Evolutionary conservation across 2,329 filamentous ascomycete genomes (phyloP), one percentile per base, ranked within the genome.

Genomic region (Thermothelomyces thermophilus): DNA sequence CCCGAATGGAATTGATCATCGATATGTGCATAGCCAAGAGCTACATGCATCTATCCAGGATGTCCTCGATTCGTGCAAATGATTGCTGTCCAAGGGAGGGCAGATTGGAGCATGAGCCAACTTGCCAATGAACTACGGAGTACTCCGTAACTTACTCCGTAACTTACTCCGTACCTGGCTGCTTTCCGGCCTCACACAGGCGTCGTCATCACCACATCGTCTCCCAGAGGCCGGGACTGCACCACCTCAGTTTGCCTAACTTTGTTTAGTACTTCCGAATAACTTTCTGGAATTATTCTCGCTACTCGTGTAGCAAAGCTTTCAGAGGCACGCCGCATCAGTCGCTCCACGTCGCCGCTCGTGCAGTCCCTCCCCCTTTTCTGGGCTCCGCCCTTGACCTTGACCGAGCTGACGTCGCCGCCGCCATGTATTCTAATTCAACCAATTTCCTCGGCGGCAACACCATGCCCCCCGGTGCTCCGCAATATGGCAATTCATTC

Each of bases 391-490:
- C 16, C 24, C 34, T n/a, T 24, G 11, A 10, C 40, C 33, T 11
- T 41, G n/a, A 33, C 41, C 46, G 44, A 53, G 30, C 20, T 24
- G 36, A 46, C 41, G 26, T 30, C 45, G 17, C 35, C 51, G 41
- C 17, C 45, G 46, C 45, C 70, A 96, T 96, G 91, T 97, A 88
- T 73, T 93, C 89, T 59, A 88, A 85, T 67, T 87, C 88, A 59
- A 94, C 87, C 74, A 84, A 87, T 57, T 96, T 84, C 69, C 72
- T 95, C 63, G 89, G 89, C 69, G 86, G 83, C 71, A 88, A 84
- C 66, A 85, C 77, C 73, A 80, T 85, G 66, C 86, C 83, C 53
- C 86, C 86, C 47, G 79, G 80, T 57, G 75, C 75, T 56, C 82
- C 79, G 63, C 81, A 80, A 59, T 79, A 74, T 71, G 75, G 74